phyloP scores from a whole-genome alignment of 2,329 filamentous ascomycete genomes.

The Monilinia laxa region DNA sequence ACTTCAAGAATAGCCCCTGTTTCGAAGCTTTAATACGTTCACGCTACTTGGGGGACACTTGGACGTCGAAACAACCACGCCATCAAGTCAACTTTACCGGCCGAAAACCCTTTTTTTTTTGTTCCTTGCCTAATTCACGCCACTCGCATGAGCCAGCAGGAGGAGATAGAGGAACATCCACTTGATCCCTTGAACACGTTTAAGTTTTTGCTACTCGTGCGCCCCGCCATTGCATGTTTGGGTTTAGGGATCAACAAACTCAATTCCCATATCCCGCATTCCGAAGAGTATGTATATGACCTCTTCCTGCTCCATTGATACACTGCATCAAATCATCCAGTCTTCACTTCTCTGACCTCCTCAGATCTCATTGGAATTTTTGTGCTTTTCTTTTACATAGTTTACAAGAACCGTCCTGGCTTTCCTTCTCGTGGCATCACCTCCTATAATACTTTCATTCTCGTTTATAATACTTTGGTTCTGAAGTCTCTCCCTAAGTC shows the following conservation, averaged over 20 bases:
- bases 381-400: conserved; percentile 6
- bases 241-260: conserved; percentile 25
- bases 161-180: conserved; percentile 26
- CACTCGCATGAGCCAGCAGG: conserved; percentile 33
- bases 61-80: conserved; percentile 39
- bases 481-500: conserved; percentile 16
- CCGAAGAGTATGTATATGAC: conserved; percentile 38
- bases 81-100: conserved; percentile 29
- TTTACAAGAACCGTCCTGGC: not conserved
- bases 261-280: conserved; percentile 28
- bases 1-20: conserved; percentile 38
- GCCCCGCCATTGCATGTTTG: conserved; percentile 34
- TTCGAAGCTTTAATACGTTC: conserved; percentile 35
- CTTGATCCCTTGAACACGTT: conserved; percentile 19
- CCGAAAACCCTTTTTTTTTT: conserved; percentile 33
- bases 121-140: conserved; percentile 25
- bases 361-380: conserved; percentile 29
- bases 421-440: conserved; percentile 9
- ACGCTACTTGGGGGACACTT: conserved; percentile 31
- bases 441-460: conserved; percentile 20
- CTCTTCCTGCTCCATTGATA: conserved; percentile 27
- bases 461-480: conserved; percentile 12
- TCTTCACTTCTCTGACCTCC: conserved; percentile 33
- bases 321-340: conserved; percentile 24
- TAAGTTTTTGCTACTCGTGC: conserved; percentile 33